Percentiles rank a stretch among this genome's conserved stretches.
These are phyloP conservation scores for Meyerozyma guilliermondii DNA, from an alignment of 1,139 yeast genomes.

Conservation along the genomic window DNA sequence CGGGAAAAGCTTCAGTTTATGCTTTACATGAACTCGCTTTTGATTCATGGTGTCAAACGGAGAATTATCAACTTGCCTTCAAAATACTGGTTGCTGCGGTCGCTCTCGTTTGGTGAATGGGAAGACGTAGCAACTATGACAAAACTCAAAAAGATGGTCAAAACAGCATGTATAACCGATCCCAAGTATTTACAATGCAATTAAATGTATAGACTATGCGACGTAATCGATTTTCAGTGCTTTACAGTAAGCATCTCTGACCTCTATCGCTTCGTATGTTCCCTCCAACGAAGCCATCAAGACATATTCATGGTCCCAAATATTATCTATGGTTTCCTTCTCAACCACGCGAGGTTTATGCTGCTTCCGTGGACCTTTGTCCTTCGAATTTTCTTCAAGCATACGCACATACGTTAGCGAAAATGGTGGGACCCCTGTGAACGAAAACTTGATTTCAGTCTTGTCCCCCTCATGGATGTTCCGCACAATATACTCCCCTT, in stretches of 20 bases:
- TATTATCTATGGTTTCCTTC: constrained; percentile 67
- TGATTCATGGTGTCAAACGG: not conserved
- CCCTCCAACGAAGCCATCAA: constrained; percentile 85
- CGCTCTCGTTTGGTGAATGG: not conserved
- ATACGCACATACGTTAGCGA: constrained; percentile 52
- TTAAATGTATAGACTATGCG: not conserved
- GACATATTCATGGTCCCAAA: constrained; percentile 62
- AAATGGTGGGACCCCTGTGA: constrained; percentile 74
- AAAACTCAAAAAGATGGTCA: not conserved
- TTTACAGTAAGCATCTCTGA: constrained; percentile 75
- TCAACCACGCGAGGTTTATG: constrained; percentile 56
- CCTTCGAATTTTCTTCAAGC: constrained; percentile 45
- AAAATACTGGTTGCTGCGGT: not conserved
- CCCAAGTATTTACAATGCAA: not conserved
- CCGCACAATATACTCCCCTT: constrained; percentile 64
- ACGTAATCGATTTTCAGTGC: constrained; percentile 29
- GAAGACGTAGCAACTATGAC: not conserved
- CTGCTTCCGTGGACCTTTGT: constrained; percentile 21
- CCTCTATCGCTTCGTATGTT: constrained; percentile 84
- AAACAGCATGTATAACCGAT: constrained; percentile 2
- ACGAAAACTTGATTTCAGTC: constrained; percentile 63
- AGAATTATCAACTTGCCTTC: not conserved
- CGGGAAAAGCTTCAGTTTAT: not conserved
- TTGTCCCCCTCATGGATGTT: constrained; percentile 91
- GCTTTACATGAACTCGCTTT: not conserved